Evolutionary conservation across 176 grass and related monocot genomes (phyloP).

Genomic region (Ensete ventricosum): DNA sequence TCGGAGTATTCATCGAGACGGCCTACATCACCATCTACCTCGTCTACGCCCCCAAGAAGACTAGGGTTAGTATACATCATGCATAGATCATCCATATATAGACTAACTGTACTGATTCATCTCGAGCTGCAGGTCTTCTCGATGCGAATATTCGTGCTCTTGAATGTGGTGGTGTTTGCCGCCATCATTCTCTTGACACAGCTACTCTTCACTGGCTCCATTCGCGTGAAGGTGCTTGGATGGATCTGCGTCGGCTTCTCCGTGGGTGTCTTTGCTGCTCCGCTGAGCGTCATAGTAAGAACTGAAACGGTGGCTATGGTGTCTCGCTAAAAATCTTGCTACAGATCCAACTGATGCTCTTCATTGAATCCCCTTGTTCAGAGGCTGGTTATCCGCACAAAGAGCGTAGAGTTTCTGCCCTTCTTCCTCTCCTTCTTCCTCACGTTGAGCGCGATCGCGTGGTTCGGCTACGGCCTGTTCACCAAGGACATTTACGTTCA

Average conservation of each 20-base stretch:
- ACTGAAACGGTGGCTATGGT: too few species aligned
- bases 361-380: slow-evolving; percentile 3
- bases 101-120: neutral
- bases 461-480: slow-evolving; percentile 77
- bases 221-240: slow-evolving; percentile 54
- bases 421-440: slow-evolving; percentile 76
- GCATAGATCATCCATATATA: neutral
- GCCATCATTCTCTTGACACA: slow-evolving; percentile 44
- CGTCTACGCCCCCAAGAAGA: slow-evolving; percentile 35
- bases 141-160: slow-evolving; percentile 38
- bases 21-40: slow-evolving; percentile 67
- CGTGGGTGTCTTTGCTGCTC: slow-evolving; percentile 77
- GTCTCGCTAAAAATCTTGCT: neutral
- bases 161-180: slow-evolving; percentile 56
- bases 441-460: slow-evolving; percentile 52
- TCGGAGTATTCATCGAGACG: slow-evolving; percentile 60
- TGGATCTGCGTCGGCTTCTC: slow-evolving; percentile 84
- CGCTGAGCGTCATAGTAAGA: slow-evolving; percentile 84
- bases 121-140: slow-evolving; percentile 29
- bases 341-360: neutral
- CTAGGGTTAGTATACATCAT: slow-evolving; percentile 21
- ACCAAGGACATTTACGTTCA: slow-evolving; percentile 72
- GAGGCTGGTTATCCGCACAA: slow-evolving; percentile 62
- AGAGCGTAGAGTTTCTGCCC: slow-evolving; percentile 88
- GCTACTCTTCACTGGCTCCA: slow-evolving; percentile 21